phyloP scores from a whole-genome alignment of 2,329 filamentous ascomycete genomes.

The Neoarthrinium moseri region DNA sequence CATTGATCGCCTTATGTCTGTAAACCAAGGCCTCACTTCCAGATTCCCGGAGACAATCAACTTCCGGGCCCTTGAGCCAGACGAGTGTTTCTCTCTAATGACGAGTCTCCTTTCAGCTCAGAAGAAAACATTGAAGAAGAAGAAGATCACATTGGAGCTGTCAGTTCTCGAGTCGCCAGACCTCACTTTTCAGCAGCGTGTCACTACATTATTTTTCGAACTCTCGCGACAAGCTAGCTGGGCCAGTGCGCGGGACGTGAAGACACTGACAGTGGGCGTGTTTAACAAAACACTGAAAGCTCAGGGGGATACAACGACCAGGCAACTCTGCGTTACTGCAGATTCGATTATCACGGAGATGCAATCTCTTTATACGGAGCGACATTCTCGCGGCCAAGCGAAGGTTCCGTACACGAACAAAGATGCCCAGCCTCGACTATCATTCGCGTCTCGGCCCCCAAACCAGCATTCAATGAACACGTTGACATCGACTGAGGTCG shows the following conservation, averaged over 20 bases:
- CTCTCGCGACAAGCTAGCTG: constrained; percentile 49
- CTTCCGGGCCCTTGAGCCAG: constrained; percentile 46
- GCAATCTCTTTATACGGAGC: constrained; percentile 11
- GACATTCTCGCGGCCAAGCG: neutral
- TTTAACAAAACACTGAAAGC: constrained; percentile 38
- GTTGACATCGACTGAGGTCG: neutral
- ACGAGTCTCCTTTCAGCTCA: constrained; percentile 18
- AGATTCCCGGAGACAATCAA: constrained; percentile 62
- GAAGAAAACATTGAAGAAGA: constrained; percentile 24
- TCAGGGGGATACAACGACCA: constrained; percentile 9
- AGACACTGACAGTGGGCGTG: constrained; percentile 50
- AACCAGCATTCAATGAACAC: neutral
- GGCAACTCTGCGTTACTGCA: constrained; percentile 7
- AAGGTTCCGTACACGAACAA: neutral
- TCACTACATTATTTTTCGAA: constrained; percentile 32
- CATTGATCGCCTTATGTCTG: constrained; percentile 60
- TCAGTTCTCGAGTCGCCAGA: constrained; percentile 5
- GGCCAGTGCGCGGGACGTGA: constrained; percentile 64
- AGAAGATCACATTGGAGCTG: constrained; percentile 10
- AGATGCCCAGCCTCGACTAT: neutral
- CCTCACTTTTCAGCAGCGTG: constrained; percentile 19
- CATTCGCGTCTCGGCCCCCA: neutral
- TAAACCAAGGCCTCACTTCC: constrained; percentile 62
- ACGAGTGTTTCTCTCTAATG: constrained; percentile 45
- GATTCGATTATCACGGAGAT: constrained; percentile 7